Conservation (phyloP, 2,329 filamentous ascomycete species). For the Capronia americana region DNA sequence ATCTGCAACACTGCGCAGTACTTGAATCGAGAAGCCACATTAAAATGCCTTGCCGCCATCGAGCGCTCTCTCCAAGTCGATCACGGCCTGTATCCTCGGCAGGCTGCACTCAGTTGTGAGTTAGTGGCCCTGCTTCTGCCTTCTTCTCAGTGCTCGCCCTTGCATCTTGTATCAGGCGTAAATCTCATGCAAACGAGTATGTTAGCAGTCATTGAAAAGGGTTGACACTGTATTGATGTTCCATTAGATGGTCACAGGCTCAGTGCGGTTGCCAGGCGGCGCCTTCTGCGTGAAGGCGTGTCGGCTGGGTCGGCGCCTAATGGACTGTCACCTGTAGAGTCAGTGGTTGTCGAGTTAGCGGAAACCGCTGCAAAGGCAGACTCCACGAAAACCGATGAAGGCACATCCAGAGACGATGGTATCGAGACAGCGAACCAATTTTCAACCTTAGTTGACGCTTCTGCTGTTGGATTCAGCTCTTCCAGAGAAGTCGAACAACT, state of each 20-base stretch:
- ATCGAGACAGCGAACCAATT: slow-evolving; percentile 32
- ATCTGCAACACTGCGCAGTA: not conserved
- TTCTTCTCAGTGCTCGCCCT: not conserved
- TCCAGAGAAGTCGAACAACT: slow-evolving; percentile 34
- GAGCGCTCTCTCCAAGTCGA: not conserved
- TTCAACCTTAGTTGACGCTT: slow-evolving; percentile 30
- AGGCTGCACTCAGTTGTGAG: not conserved
- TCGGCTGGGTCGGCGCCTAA: slow-evolving; percentile 17
- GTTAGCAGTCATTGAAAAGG: slow-evolving; percentile 5
- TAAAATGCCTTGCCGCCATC: not conserved
- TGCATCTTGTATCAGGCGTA: slow-evolving; percentile 19
- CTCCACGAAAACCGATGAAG: not conserved
- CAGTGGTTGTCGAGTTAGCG: not conserved
- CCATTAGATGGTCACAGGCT: slow-evolving; percentile 30
- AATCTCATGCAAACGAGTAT: slow-evolving; percentile 32
- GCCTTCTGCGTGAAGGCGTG: slow-evolving; percentile 29
- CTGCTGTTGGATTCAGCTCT: slow-evolving; percentile 34
- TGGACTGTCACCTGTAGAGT: slow-evolving; percentile 1
- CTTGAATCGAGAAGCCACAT: not conserved
- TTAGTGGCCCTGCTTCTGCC: not conserved
- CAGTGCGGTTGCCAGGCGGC: slow-evolving; percentile 32
- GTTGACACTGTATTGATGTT: slow-evolving; percentile 1
- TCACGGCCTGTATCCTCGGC: not conserved
- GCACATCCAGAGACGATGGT: not conserved
- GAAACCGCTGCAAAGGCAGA: slow-evolving; percentile 4